Evolutionary conservation across 805 yeast genomes (phyloP).

Genomic region (Priceomyces carsonii): DNA sequence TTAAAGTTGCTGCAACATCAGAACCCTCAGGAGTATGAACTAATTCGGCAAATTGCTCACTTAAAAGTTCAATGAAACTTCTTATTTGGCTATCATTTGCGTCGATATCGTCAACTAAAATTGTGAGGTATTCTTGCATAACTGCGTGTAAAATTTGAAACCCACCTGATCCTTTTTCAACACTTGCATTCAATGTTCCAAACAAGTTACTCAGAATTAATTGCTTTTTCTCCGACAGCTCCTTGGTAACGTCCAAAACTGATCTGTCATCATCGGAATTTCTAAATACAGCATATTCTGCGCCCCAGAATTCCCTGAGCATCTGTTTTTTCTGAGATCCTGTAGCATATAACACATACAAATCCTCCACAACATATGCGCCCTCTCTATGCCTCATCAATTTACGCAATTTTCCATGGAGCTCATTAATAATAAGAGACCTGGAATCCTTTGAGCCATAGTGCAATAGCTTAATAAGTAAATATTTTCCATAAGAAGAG

Average conservation of each 20-base stretch:
- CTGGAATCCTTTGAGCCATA: constrained; percentile 87
- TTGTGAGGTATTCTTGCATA: constrained; percentile 82
- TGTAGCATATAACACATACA: constrained; percentile 80
- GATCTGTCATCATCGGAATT: constrained; percentile 66
- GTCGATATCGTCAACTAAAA: constrained; percentile 56
- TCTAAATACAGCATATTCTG: constrained; percentile 88
- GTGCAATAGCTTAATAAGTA: constrained; percentile 83
- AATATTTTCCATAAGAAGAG: constrained; percentile 90
- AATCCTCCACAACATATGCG: constrained; percentile 95
- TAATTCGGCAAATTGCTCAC: constrained; percentile 89
- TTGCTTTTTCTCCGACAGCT: constrained; percentile 74
- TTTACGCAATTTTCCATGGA: constrained; percentile 88
- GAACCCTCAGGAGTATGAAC: constrained; percentile 95
- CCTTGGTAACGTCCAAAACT: constrained; percentile 64
- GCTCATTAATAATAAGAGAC: constrained; percentile 71
- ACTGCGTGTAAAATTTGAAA: constrained; percentile 96
- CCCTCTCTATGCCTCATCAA: constrained; percentile 97
- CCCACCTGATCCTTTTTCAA: constrained; percentile 94
- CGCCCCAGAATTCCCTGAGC: constrained; percentile 95
- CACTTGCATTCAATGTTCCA: constrained; percentile 85
- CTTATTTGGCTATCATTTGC: constrained; percentile 57
- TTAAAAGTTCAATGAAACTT: constrained; percentile 78
- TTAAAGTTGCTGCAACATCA: constrained; percentile 80
- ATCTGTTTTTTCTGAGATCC: constrained; percentile 85
- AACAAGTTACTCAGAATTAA: constrained; percentile 72